Conservation (phyloP, 352 stramenopile genomes). For the Pythium volutum region DNA sequence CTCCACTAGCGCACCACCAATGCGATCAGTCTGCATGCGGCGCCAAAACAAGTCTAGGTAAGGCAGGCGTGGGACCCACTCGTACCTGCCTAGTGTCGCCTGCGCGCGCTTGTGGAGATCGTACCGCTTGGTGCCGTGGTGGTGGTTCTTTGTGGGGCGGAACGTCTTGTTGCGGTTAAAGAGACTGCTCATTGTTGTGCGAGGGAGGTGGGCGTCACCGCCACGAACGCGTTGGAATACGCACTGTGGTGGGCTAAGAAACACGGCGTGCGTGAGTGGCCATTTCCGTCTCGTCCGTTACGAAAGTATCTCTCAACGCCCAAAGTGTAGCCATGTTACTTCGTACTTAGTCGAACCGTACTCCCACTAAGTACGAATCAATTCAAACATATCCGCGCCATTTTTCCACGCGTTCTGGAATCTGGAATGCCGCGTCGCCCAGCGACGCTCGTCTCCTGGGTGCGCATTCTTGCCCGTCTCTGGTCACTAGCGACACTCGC, state of each 20-base stretch:
- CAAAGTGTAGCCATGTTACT: slow-evolving; percentile 8
- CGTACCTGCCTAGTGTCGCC: slow-evolving; percentile 77
- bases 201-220: neutral
- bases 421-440: neutral
- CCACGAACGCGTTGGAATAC: neutral
- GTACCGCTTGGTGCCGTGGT: slow-evolving; percentile 75
- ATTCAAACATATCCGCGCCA: no score
- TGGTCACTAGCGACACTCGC: neutral
- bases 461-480: neutral
- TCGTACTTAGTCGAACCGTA: slow-evolving; percentile 1
- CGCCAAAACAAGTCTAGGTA: no score
- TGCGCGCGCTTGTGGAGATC: slow-evolving; percentile 82
- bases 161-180: slow-evolving; percentile 87
- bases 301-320: neutral
- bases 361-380: slow-evolving; percentile 4
- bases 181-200: slow-evolving; percentile 49
- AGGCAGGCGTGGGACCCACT: no score
- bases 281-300: neutral
- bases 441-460: neutral
- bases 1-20: slow-evolving; percentile 35
- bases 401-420: no score
- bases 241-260: neutral
- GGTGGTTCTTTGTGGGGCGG: slow-evolving; percentile 83
- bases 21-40: no score
- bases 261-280: neutral